Base-by-base conservation (phyloP, 768 basidiomycete species). In the Cystobasidium ongulense region DNA sequence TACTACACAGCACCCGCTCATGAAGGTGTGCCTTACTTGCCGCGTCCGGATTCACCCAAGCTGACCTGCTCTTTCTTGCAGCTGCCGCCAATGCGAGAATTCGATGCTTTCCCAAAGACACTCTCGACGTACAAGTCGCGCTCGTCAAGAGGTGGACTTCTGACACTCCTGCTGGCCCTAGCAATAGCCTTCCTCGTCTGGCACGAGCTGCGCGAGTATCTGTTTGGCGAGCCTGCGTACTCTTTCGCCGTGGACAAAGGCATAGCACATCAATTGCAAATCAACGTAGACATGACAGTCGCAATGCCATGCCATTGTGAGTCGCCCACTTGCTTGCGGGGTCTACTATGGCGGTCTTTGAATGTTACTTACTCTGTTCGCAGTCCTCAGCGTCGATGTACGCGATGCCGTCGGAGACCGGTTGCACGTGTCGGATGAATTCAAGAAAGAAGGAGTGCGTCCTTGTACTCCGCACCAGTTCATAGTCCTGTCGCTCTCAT, bases 361-460 rank as follows among this genome's bases (percentile, higher is more conserved):
- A 35, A 46, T 54, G 17, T 25, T 17, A 15, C 38, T 17, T 8
- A 0, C 41, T n/a, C n/a, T n/a, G n/a, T 11, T 21, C 36, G 11
- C 76, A 97, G 94, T 85, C 79, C 83, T 98, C 63, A 88, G 87
- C 62, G 89, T 97, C 29, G 95, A 98, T 80, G 80, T 99, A 75
- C 84, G 93, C 73, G 95, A 99, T 80, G 90, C 90, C 0, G 85
- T 96, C n/a, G 95, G 95, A 1, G 95, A 99, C 80, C 84, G 95
- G 50, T 79, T 99, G 36, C 90, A 88, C 80, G 85, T 98, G 73
- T 92, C 87, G 78, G 84, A 86, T 74, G 87, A 87, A 29, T 87
- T 97, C 79, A 87, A 84, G 72, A 87, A 92, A 68, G 94, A 99
- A 78, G 92, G 93, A 43, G 90, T 91, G 79, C 74, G 86, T 50